Evolutionary conservation across 352 stramenopile genomes (phyloP).

Genomic region (Saprolegnia parasitica): DNA sequence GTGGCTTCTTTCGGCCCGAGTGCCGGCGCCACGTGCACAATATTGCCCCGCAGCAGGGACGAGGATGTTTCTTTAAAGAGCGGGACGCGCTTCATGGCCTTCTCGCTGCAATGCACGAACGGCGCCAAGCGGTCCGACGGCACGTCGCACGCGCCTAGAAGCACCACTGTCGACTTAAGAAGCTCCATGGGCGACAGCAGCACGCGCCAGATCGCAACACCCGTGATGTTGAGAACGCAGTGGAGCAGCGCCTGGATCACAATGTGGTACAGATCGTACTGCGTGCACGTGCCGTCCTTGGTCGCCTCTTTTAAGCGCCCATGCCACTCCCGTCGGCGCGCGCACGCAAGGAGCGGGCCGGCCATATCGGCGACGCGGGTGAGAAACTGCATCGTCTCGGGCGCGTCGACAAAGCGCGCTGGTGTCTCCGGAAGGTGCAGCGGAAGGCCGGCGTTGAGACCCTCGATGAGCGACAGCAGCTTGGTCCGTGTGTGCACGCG

Average conservation of each 20-base stretch:
- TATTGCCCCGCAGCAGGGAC: constrained; percentile 37
- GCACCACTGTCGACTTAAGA: constrained; percentile 36
- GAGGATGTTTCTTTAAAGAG: constrained; percentile 47
- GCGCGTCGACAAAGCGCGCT: constrained; percentile 47
- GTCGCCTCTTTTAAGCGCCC: constrained; percentile 44
- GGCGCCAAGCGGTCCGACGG: constrained; percentile 53
- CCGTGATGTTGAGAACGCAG: constrained; percentile 41
- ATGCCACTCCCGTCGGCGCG: constrained; percentile 40
- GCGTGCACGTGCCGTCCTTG: constrained; percentile 34
- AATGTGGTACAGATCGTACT: constrained; percentile 53
- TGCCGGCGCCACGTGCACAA: constrained; percentile 6
- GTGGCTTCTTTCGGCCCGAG: constrained; percentile 31
- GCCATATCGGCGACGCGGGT: constrained; percentile 34
- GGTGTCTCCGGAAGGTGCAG: constrained; percentile 40
- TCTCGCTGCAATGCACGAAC: constrained; percentile 54
- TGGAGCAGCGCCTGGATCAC: constrained; percentile 43
- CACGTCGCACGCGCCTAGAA: constrained; percentile 50
- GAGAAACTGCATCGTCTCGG: constrained; percentile 51
- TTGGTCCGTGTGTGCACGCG: constrained; percentile 41
- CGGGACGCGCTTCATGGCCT: constrained; percentile 53
- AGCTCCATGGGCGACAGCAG: constrained; percentile 4
- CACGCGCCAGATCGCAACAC: constrained; percentile 58
- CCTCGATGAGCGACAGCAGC: constrained; percentile 48
- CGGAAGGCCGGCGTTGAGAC: constrained; percentile 39
- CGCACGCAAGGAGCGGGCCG: neutral